These are phyloP conservation scores for Cladorrhinum samala DNA, from an alignment of 495 filamentous ascomycete species.

Conservation along the genomic window DNA sequence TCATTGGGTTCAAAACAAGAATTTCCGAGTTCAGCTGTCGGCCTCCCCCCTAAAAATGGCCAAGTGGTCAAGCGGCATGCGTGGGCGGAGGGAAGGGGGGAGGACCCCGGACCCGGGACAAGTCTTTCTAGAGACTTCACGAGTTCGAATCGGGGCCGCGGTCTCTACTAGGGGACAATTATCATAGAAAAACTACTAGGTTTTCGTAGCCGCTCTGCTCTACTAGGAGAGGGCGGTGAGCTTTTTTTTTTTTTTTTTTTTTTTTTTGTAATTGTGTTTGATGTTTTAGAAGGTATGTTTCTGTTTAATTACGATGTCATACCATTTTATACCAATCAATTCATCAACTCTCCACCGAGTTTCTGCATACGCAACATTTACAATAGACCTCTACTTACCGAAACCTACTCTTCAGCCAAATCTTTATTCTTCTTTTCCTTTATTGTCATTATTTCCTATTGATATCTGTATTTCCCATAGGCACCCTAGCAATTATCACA, in stretches of 20 bases:
- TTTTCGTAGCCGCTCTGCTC: neutral
- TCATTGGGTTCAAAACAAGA: neutral
- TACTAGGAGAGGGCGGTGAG: neutral
- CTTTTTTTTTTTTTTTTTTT: neutral
- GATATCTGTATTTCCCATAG: no score
- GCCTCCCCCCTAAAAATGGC: neutral
- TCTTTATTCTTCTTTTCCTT: no score
- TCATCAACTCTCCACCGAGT: no score
- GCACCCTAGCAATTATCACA: no score
- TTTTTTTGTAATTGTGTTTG: constrained; percentile 14
- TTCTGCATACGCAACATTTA: no score
- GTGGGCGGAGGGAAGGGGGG: neutral
- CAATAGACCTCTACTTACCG: no score
- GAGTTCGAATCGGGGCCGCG: neutral
- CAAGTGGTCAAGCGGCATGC: neutral
- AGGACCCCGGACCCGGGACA: neutral
- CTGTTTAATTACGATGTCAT: no score
- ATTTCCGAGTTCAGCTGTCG: neutral
- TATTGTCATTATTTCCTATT: no score
- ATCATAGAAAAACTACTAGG: no score
- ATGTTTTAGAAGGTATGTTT: neutral
- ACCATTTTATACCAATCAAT: no score
- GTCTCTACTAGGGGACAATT: neutral
- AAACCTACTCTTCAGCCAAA: no score
- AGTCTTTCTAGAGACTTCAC: neutral